Conservation (phyloP, 148 eudicot genomes). For the Beta vulgaris region DNA sequence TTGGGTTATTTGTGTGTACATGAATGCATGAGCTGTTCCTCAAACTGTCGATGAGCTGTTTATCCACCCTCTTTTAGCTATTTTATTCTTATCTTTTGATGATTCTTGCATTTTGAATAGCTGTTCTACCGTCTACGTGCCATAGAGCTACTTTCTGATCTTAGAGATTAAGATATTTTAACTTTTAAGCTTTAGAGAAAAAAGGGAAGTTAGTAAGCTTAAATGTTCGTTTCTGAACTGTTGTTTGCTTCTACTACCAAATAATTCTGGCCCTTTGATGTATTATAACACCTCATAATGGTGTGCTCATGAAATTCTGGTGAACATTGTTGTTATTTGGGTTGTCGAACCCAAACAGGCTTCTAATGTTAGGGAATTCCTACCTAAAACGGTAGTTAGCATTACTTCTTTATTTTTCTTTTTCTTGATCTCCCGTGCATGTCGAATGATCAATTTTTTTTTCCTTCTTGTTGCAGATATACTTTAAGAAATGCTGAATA, state of each 20-base stretch:
- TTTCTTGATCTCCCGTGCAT: background rate
- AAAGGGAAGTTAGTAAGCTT: too few species aligned
- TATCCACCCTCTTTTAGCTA: background rate
- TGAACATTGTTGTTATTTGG: background rate
- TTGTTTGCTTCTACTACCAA: background rate
- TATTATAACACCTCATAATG: background rate
- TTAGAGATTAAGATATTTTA: too few species aligned
- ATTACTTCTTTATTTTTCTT: too few species aligned
- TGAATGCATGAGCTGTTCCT: background rate
- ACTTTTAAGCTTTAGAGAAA: too few species aligned
- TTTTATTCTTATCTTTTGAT: background rate
- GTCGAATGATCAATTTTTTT: background rate
- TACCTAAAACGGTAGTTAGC: too few species aligned
- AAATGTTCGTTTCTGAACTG: background rate
- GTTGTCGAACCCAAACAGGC: too few species aligned
- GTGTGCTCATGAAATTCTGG: background rate
- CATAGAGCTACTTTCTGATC: too few species aligned
- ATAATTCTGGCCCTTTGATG: background rate
- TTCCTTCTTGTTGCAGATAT: conserved; percentile 56
- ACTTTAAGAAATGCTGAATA: conserved; percentile 93
- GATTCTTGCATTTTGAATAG: background rate
- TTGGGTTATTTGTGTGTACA: background rate
- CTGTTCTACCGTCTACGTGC: too few species aligned
- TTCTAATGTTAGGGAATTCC: too few species aligned
- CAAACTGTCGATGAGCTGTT: background rate